Evolutionary conservation across 2,329 filamentous ascomycete genomes (phyloP).

Genomic region (Myriosclerotinia duriaeana): DNA sequence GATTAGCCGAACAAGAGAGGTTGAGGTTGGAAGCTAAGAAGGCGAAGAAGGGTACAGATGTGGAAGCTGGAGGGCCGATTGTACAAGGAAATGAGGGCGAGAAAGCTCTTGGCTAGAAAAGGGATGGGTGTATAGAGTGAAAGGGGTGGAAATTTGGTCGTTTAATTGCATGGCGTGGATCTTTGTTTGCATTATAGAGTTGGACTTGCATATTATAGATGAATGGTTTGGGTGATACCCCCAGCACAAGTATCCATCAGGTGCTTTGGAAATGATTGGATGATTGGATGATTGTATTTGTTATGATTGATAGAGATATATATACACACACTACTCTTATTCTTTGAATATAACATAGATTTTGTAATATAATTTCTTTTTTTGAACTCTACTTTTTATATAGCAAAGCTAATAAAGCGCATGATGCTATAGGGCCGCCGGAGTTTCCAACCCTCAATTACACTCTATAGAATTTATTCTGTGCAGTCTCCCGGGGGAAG

Average conservation of each 20-base stretch:
- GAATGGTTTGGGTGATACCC: background rate
- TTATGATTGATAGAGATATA: too few relatives aligned
- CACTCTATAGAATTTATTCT: background rate
- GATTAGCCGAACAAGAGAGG: slow-evolving; percentile 38
- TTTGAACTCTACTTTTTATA: background rate
- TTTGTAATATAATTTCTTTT: too few relatives aligned
- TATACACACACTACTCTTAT: background rate
- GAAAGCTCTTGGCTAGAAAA: slow-evolving; percentile 1
- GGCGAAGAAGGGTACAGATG: slow-evolving; percentile 24
- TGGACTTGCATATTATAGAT: background rate
- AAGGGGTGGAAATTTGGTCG: background rate
- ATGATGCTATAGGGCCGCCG: background rate
- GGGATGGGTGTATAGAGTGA: background rate
- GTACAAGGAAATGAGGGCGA: slow-evolving; percentile 8
- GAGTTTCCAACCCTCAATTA: background rate
- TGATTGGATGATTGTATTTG: background rate
- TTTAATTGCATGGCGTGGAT: slow-evolving; percentile 5
- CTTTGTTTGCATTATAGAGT: background rate
- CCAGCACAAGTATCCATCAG: background rate
- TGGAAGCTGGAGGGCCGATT: slow-evolving; percentile 15
- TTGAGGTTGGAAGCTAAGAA: slow-evolving; percentile 29
- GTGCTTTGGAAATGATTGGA: background rate
- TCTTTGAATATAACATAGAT: background rate
- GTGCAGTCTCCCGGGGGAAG: background rate
- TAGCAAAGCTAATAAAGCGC: background rate